Conservation (phyloP, 225 moss, liverwort and hornwort genomes). For the Sphagnum tenellum region DNA sequence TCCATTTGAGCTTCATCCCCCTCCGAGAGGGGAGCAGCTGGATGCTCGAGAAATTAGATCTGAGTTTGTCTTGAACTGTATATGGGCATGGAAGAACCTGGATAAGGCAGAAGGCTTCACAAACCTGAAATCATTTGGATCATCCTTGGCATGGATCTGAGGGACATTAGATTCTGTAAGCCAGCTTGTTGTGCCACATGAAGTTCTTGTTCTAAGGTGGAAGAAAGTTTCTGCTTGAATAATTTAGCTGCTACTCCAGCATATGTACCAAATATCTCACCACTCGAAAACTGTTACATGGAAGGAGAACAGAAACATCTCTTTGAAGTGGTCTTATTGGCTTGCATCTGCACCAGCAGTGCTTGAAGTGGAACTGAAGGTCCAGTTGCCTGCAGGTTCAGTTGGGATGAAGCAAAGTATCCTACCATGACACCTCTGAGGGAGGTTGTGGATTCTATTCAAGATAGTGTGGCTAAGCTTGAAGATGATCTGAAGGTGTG, state of each 20-base stretch:
- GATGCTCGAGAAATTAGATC: no score
- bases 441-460: constrained; percentile 48
- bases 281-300: constrained; percentile 1
- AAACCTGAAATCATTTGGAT: no score
- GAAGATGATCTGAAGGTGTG: constrained; percentile 71
- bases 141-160: no score
- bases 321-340: background rate
- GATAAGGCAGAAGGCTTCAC: no score
- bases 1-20: no score
- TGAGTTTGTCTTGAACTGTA: no score
- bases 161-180: no score
- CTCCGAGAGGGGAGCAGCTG: no score
- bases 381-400: constrained; percentile 26
- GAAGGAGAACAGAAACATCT: background rate
- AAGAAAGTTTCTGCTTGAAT: background rate
- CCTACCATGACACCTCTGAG: constrained; percentile 51
- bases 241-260: background rate
- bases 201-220: background rate
- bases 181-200: no score
- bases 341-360: background rate
- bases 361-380: no score
- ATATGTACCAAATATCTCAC: background rate
- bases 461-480: constrained; percentile 46
- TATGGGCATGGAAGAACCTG: no score
- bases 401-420: constrained; percentile 62